phyloP scores from a whole-genome alignment of 345 rosid species.

The Brassica carinata region DNA sequence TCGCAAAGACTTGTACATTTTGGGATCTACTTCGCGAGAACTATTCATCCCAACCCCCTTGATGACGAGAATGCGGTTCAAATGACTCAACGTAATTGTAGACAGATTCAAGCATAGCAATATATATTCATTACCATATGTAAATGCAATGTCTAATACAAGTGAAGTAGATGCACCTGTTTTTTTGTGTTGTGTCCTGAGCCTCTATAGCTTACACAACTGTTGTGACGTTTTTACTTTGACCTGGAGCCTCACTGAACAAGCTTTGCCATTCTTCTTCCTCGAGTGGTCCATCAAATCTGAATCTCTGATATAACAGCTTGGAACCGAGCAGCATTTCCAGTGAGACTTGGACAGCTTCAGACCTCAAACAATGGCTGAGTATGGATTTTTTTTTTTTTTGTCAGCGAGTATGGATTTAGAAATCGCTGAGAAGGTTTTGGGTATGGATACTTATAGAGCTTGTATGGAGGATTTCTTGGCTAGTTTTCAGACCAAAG shows the following conservation, averaged over 20 bases:
- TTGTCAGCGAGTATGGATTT: constrained; percentile 47
- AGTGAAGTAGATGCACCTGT: not conserved
- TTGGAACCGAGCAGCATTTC: no score
- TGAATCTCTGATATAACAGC: no score
- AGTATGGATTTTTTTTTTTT: constrained; percentile 42
- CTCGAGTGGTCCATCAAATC: no score
- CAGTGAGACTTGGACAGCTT: no score
- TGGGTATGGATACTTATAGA: constrained; percentile 70
- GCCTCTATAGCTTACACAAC: not conserved
- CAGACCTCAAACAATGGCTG: constrained; percentile 51
- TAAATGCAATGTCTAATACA: constrained; percentile 25
- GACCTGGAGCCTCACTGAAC: no score
- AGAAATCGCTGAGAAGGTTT: constrained; percentile 67
- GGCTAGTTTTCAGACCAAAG: constrained; percentile 52
- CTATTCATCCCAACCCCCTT: constrained; percentile 9
- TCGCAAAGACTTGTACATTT: not conserved
- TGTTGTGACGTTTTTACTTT: no score
- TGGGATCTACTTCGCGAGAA: constrained; percentile 1
- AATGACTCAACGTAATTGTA: constrained; percentile 22
- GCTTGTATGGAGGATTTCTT: constrained; percentile 83
- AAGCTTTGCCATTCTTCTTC: no score
- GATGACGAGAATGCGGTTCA: not conserved
- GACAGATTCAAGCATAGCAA: not conserved
- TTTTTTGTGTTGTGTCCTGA: not conserved
- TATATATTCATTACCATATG: not conserved